phyloP scores from a whole-genome alignment of 2,329 filamentous ascomycete species.

The Trichoderma endophyticum region DNA sequence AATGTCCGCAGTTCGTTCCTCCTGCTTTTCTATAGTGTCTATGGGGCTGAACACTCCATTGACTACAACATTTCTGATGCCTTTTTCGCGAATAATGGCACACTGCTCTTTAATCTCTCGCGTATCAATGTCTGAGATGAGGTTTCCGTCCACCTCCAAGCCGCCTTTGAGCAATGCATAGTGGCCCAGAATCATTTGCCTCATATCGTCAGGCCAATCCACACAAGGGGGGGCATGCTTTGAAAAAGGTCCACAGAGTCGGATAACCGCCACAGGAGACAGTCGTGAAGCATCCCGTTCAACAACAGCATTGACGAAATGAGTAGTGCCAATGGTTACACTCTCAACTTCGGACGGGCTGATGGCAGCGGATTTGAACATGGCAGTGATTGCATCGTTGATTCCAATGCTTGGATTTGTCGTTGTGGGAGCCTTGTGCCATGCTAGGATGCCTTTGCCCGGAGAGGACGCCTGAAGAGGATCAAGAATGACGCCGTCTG shows the following conservation, averaged over 20 bases:
- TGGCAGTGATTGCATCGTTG: constrained; percentile 41
- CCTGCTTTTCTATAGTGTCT: constrained; percentile 46
- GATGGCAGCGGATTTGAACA: constrained; percentile 38
- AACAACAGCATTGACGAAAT: constrained; percentile 58
- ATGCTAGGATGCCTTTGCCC: constrained; percentile 45
- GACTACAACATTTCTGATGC: constrained; percentile 47
- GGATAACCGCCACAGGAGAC: constrained; percentile 50
- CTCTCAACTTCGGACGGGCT: constrained; percentile 40
- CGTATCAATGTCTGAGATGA: constrained; percentile 46
- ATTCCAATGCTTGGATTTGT: constrained; percentile 47
- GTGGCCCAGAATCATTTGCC: constrained; percentile 45
- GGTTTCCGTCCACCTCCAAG: constrained; percentile 48
- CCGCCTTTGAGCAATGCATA: constrained; percentile 47
- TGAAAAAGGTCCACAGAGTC: constrained; percentile 53
- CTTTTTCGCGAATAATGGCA: constrained; percentile 36
- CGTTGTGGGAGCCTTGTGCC: constrained; percentile 49
- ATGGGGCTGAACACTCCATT: constrained; percentile 53
- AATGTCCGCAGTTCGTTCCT: constrained; percentile 46
- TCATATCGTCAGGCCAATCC: constrained; percentile 52
- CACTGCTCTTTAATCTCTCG: constrained; percentile 40
- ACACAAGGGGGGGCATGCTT: constrained; percentile 49
- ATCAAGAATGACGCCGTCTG: constrained; percentile 51
- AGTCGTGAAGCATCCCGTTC: constrained; percentile 49
- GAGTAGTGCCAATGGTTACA: constrained; percentile 54
- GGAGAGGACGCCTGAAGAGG: constrained; percentile 34